Percentiles rank a stretch among this genome's conserved stretches.
Evolutionary conservation across 805 yeast genomes (phyloP).

Genomic region (Yueomyces sp.): DNA sequence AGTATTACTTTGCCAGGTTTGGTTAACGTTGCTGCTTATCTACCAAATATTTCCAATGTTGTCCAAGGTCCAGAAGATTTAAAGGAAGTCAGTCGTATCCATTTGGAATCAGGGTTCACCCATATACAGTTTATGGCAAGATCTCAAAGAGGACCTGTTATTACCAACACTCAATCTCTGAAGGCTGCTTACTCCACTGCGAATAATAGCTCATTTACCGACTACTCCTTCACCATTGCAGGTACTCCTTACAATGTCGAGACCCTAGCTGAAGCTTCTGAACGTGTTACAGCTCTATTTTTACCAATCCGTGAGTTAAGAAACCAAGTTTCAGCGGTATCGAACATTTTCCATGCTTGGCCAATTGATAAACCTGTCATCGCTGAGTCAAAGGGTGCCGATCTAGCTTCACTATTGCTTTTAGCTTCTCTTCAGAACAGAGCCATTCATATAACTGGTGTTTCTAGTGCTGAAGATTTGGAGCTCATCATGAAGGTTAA

Average conservation of each 20-base stretch:
- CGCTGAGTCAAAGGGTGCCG: constrained; percentile 86
- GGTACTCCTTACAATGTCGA: constrained; percentile 61
- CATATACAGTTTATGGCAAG: constrained; percentile 71
- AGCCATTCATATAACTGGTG: constrained; percentile 79
- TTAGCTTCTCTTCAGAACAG: constrained; percentile 80
- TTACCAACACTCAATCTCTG: constrained; percentile 54
- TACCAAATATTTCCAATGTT: constrained; percentile 46
- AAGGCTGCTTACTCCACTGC: constrained; percentile 42
- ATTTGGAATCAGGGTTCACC: constrained; percentile 80
- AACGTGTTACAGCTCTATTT: constrained; percentile 63
- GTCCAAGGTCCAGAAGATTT: constrained; percentile 38
- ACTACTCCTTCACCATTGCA: constrained; percentile 71
- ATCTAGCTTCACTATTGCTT: constrained; percentile 81
- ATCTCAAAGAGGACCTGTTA: constrained; percentile 42
- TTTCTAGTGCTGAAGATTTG: constrained; percentile 68
- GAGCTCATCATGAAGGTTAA: constrained; percentile 76
- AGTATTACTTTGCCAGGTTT: constrained; percentile 78
- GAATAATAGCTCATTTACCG: constrained; percentile 56
- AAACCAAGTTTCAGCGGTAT: constrained; percentile 61
- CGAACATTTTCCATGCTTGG: constrained; percentile 75
- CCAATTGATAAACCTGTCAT: constrained; percentile 72
- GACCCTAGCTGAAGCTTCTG: constrained; percentile 46
- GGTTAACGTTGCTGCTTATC: constrained; percentile 66
- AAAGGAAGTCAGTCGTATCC: constrained; percentile 53
- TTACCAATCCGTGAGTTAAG: constrained; percentile 67